These are phyloP conservation scores for Microdochium paspali DNA, from an alignment of 2,329 filamentous ascomycete species.

Conservation along the genomic window DNA sequence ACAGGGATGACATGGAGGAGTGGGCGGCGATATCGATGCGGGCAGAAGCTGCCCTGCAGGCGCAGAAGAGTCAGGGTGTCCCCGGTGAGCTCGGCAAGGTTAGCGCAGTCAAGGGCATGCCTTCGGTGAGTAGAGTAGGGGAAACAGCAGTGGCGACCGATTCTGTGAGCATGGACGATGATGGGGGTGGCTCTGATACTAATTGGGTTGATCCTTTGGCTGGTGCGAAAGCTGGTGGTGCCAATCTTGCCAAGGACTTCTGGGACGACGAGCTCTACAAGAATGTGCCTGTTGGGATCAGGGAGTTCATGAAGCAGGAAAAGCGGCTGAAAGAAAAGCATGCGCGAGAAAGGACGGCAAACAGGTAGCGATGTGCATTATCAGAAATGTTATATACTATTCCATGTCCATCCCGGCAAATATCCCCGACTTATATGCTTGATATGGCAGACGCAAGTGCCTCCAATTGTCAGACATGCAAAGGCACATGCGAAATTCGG, in stretches of 20 bases:
- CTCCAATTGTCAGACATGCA: too few species aligned
- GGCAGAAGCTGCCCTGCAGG: constrained; percentile 46
- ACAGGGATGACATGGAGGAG: constrained; percentile 83
- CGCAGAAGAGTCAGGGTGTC: constrained; percentile 17
- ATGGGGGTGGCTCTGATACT: constrained; percentile 64
- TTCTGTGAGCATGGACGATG: constrained; percentile 63
- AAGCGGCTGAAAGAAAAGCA: constrained; percentile 79
- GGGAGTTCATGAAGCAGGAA: constrained; percentile 96
- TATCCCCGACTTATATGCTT: too few species aligned
- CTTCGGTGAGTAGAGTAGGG: constrained; percentile 12
- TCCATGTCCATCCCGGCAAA: too few species aligned
- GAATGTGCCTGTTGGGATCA: constrained; percentile 80
- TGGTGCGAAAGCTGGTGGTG: constrained; percentile 15
- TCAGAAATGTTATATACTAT: too few species aligned
- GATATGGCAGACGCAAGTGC: too few species aligned
- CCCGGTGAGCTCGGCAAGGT: constrained; percentile 4
- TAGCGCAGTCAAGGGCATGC: constrained; percentile 5
- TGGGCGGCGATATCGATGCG: constrained; percentile 62
- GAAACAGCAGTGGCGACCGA: constrained; percentile 22
- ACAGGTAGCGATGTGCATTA: not conserved
- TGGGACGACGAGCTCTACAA: constrained; percentile 64
- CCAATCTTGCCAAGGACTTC: constrained; percentile 38
- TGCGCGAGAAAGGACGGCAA: constrained; percentile 37
- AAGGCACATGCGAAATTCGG: too few species aligned
- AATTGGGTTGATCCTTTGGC: constrained; percentile 40